phyloP scores from a whole-genome alignment of 2,329 filamentous ascomycete genomes.

The Diplodia scrobiculata region DNA sequence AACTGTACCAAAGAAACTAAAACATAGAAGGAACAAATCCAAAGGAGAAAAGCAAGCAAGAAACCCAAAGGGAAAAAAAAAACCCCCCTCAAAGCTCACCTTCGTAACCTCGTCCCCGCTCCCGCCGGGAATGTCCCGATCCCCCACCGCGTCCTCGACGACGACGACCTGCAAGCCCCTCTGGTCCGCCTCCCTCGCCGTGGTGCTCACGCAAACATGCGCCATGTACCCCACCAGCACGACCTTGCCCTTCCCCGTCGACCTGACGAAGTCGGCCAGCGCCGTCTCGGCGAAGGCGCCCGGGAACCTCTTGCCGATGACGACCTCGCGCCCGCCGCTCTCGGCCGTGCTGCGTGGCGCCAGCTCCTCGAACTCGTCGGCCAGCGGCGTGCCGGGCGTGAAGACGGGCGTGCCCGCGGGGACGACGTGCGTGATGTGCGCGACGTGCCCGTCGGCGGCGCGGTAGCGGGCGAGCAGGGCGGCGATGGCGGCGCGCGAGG shows the following conservation, averaged over 20 bases:
- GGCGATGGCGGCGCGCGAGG: constrained; percentile 60
- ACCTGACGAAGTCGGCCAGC: constrained; percentile 58
- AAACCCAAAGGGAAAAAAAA: neutral
- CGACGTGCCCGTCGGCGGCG: constrained; percentile 55
- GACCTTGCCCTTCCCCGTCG: constrained; percentile 59
- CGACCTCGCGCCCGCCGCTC: constrained; percentile 50
- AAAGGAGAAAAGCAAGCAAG: neutral
- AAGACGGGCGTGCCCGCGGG: constrained; percentile 67
- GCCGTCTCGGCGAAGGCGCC: constrained; percentile 64
- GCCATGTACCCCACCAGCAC: constrained; percentile 66
- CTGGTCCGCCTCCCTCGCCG: constrained; percentile 62
- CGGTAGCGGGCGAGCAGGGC: constrained; percentile 63
- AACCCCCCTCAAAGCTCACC: constrained; percentile 33
- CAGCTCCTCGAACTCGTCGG: constrained; percentile 63
- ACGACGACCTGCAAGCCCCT: constrained; percentile 66
- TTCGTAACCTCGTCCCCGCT: constrained; percentile 57
- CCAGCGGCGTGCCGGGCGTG: constrained; percentile 62
- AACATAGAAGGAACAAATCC: neutral
- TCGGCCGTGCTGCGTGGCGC: constrained; percentile 49
- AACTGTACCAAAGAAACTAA: too few relatives aligned
- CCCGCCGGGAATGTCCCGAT: constrained; percentile 66
- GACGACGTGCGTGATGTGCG: constrained; percentile 63
- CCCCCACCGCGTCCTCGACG: constrained; percentile 64
- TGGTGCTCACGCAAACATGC: constrained; percentile 66
- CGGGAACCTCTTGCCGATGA: constrained; percentile 60